Conservation (phyloP, 2,329 filamentous ascomycete genomes). For the Aspergillus neotritici region DNA sequence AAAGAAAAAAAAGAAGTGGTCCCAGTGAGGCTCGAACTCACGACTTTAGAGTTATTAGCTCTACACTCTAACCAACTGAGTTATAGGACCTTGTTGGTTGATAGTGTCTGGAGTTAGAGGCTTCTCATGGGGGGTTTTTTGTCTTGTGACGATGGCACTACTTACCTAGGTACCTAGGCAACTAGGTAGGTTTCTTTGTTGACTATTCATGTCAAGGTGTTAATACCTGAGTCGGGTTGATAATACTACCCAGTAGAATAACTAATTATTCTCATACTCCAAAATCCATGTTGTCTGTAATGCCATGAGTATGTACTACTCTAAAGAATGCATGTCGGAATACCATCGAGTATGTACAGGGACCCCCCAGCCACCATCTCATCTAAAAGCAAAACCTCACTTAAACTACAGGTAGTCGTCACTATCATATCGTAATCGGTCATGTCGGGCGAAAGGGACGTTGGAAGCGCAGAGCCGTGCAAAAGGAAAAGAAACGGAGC, state of each 20-base stretch:
- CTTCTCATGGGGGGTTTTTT: too few relatives aligned
- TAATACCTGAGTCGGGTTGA: too few relatives aligned
- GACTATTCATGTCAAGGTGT: too few relatives aligned
- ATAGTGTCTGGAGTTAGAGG: too few relatives aligned
- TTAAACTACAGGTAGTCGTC: conserved; percentile 12
- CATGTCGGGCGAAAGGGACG: conserved; percentile 1
- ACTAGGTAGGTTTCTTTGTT: too few relatives aligned
- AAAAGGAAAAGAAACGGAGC: not conserved
- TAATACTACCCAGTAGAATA: too few relatives aligned
- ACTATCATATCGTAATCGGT: conserved; percentile 8
- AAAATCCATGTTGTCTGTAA: too few relatives aligned
- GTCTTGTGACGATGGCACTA: too few relatives aligned
- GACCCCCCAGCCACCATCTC: not conserved
- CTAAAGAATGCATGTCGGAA: too few relatives aligned
- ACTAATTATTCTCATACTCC: too few relatives aligned
- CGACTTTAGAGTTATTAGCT: conserved; percentile 2
- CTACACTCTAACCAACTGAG: conserved; percentile 1
- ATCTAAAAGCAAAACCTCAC: not conserved
- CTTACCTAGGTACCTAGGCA: too few relatives aligned
- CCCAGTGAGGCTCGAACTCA: conserved; percentile 1
- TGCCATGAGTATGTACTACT: too few relatives aligned
- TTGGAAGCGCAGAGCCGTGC: not conserved
- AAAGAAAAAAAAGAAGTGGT: not conserved
- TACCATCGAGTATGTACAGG: not conserved
- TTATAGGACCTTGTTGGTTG: not conserved